Evolutionary conservation across 768 basidiomycete genomes (phyloP).

Genomic region (Glaciozyma antarctica): DNA sequence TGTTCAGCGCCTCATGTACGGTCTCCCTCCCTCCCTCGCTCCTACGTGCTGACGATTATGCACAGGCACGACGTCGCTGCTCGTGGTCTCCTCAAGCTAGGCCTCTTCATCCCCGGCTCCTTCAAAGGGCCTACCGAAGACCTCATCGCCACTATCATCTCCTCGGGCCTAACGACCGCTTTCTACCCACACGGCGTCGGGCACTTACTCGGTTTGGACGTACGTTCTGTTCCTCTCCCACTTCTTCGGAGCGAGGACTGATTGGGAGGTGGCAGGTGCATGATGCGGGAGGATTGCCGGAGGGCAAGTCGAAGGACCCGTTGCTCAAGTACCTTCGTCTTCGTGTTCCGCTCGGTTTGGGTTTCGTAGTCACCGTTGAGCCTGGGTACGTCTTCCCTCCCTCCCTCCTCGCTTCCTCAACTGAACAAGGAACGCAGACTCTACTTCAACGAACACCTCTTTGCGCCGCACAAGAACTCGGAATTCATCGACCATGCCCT

Average conservation of each 20-base stretch:
- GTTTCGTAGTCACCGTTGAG: conserved; percentile 61
- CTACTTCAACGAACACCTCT: conserved; percentile 36
- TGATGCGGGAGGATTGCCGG: conserved; percentile 30
- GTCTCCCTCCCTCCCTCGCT: not conserved
- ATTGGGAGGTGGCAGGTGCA: not conserved
- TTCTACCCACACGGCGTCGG: conserved; percentile 86
- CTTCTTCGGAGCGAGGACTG: not conserved
- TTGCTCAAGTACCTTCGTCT: conserved; percentile 76
- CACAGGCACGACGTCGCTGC: conserved; percentile 66
- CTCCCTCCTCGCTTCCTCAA: conserved; percentile 35
- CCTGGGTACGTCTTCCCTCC: conserved; percentile 21
- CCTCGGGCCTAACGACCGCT: conserved; percentile 64
- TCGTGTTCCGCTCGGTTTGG: conserved; percentile 57
- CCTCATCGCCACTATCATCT: conserved; percentile 47
- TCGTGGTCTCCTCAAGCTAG: conserved; percentile 67
- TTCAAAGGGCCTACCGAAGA: conserved; percentile 45
- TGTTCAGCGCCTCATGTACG: conserved; percentile 60
- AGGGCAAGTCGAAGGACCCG: conserved; percentile 29
- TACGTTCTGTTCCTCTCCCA: conserved; percentile 47
- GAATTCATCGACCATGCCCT: conserved; percentile 60
- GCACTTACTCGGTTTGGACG: conserved; percentile 59
- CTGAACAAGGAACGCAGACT: conserved; percentile 48
- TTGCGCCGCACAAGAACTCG: conserved; percentile 57
- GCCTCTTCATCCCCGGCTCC: conserved; percentile 67
- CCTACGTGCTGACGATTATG: not conserved